A percentile compares a stretch with the other conserved stretches of the same genome.
Evolutionary conservation across 768 basidiomycete genomes (phyloP).

Genomic region (Tulasnella sp.): DNA sequence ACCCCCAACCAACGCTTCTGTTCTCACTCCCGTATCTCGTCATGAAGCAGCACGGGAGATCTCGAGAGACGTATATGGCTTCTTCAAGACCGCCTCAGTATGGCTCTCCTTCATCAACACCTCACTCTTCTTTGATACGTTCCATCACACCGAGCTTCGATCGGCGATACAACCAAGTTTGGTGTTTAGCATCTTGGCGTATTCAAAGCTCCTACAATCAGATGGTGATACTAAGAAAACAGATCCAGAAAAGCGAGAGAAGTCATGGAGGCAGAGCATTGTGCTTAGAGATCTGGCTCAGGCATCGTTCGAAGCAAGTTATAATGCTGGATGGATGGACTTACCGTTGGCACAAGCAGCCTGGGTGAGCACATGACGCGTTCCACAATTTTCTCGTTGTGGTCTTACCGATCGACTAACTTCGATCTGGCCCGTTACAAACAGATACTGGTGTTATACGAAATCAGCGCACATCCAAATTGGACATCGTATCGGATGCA

Average conservation of each 20-base stretch:
- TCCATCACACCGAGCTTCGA: constrained; percentile 11
- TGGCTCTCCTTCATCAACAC: constrained; percentile 17
- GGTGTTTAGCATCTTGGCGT: constrained; percentile 13
- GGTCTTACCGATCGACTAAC: not conserved
- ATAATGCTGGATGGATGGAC: constrained; percentile 16
- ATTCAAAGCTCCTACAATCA: constrained; percentile 10
- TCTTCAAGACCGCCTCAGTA: constrained; percentile 9
- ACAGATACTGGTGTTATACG: constrained; percentile 14
- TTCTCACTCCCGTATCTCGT: not conserved
- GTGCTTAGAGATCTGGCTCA: constrained; percentile 15
- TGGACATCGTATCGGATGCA: not conserved
- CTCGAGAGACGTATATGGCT: not conserved
- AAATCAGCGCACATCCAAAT: constrained; percentile 14
- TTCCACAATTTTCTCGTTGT: not conserved
- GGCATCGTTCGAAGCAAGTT: constrained; percentile 13
- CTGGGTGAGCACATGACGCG: not conserved
- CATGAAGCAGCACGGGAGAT: not conserved
- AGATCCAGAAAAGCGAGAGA: constrained; percentile 9
- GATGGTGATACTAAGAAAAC: constrained; percentile 9
- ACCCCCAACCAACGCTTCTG: not conserved
- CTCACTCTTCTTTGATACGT: constrained; percentile 12
- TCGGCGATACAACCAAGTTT: constrained; percentile 12
- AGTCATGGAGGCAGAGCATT: not conserved
- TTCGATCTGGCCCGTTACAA: not conserved
- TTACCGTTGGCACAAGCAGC: constrained; percentile 15